phyloP scores from a whole-genome alignment of 208 protist genomes.

The Leishmania martiniquensis region DNA sequence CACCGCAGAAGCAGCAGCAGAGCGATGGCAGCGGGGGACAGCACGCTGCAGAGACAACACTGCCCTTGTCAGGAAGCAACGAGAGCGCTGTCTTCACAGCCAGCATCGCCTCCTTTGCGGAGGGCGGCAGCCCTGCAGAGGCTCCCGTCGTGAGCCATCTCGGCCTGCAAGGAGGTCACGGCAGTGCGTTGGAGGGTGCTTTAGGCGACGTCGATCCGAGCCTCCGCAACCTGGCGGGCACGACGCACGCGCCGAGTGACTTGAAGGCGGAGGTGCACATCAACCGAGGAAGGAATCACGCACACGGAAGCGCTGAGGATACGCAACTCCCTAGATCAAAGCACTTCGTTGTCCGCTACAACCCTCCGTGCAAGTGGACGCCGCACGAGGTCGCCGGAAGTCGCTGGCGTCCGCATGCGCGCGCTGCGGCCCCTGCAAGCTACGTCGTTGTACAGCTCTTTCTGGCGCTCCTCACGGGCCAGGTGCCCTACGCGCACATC shows the following conservation, averaged over 20 bases:
- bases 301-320: background rate
- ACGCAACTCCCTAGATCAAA: background rate
- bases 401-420: slow-evolving; percentile 70
- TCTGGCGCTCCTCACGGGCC: slow-evolving; percentile 48
- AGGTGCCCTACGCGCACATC: slow-evolving; percentile 48
- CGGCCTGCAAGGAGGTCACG: background rate
- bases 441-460: slow-evolving; percentile 69
- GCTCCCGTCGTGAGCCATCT: background rate
- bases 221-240: background rate
- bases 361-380: slow-evolving; percentile 36
- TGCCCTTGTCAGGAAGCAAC: background rate
- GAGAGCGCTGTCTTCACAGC: background rate
- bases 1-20: background rate
- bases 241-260: background rate
- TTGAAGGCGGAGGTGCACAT: background rate
- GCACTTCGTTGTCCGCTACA: slow-evolving; percentile 31
- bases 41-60: background rate
- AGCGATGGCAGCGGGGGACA: background rate
- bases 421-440: slow-evolving; percentile 47
- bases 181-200: background rate
- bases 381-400: slow-evolving; percentile 24
- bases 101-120: background rate
- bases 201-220: background rate
- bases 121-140: background rate
- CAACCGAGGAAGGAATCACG: background rate